Evolutionary conservation across 306 rosid species (phyloP), one percentile per base, ranked within the genome.

Genomic region (Dryas drummondii): DNA sequence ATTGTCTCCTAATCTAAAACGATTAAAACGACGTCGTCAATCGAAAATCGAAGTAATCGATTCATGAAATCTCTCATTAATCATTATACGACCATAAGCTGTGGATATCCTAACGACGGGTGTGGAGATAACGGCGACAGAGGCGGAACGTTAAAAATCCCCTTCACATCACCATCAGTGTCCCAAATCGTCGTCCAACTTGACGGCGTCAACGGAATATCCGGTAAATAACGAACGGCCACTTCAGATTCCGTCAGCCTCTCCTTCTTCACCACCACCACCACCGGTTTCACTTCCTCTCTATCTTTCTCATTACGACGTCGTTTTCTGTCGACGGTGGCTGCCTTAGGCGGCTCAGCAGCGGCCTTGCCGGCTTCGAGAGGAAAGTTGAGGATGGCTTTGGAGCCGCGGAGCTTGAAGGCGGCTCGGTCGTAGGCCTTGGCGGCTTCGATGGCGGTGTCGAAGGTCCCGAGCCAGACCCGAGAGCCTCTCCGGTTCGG

Each of bases 381-480:
- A 0, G 98, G 98, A 40, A 92, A 92, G 54, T 92, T 92, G 9
- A 92, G 87, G 41, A 92, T 92, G 22, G 98, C 96, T 75, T 92
- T 92, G 4, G 96, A 67, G 46, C 98, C 98, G 4, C 98, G 90
- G 37, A 92, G 84, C 66, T 77, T 88, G 66, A 92, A 92, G 44
- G 98, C 98, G 2, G 98, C 94, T 19, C 88, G 48, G 60, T 92
- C 98, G 71, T 92, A 92, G 4, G 98, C 94, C 79, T 77, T 90
- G 48, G 98, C 98, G 6, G 98, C 98, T 27, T 92, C 94, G 5
- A 92, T 77, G 46, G 96, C 98, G 5, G 91, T 82, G 40, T 92
- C 92, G 68, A 87, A 92, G 0, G 98, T 92, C 56, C 98, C 98
- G 2, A 92, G 88, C 98, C 98, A 90, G 5, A 90, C 88, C 58